Evolutionary conservation across 257 asterid genomes (phyloP).

Genomic region (Scutellaria galericulata): DNA sequence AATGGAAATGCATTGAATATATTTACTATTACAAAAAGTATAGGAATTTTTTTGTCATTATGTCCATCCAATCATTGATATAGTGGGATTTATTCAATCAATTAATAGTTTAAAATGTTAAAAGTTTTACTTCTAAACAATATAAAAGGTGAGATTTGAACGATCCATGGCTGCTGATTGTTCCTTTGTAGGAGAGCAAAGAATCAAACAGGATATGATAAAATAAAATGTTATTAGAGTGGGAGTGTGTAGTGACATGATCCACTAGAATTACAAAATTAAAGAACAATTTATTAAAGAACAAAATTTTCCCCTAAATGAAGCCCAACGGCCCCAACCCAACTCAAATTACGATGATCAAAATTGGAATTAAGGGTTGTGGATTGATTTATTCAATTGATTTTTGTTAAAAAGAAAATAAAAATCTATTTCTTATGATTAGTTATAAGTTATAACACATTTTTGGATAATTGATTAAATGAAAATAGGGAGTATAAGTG

Average conservation of each 20-base stretch:
- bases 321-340: no score
- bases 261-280: neutral
- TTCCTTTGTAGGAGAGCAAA: slow-evolving; percentile 18
- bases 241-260: neutral
- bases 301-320: no score
- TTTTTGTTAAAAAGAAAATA: no score
- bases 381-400: no score
- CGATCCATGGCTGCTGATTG: slow-evolving; percentile 16
- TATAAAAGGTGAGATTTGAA: neutral
- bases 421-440: no score
- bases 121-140: neutral
- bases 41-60: slow-evolving; percentile 26
- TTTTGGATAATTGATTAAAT: no score
- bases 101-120: neutral
- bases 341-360: no score
- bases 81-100: slow-evolving; percentile 27
- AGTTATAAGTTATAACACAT: no score
- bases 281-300: no score
- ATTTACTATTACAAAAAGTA: neutral
- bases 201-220: slow-evolving; percentile 4
- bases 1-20: slow-evolving; percentile 25
- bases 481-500: no score
- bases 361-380: no score
- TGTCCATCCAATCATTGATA: slow-evolving; percentile 37
- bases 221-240: neutral